These are phyloP conservation scores for Phytophthora multivora DNA, from an alignment of 352 stramenopile species.

Conservation along the genomic window DNA sequence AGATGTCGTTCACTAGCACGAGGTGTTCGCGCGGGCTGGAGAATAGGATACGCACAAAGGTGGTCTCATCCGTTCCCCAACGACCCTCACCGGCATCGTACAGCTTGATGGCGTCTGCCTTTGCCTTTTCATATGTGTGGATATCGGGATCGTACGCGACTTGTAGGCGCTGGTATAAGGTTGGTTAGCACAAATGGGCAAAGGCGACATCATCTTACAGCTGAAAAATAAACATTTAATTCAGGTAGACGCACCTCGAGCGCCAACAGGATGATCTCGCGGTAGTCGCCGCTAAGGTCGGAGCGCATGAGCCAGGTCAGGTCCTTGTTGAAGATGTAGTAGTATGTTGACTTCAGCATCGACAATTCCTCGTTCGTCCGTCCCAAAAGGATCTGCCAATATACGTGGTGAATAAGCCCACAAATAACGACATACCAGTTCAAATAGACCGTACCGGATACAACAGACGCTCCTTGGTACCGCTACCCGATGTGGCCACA, in stretches of 20 bases:
- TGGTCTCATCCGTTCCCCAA: conserved; percentile 76
- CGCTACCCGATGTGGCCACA: conserved; percentile 49
- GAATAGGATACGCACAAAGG: conserved; percentile 67
- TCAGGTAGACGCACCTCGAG: conserved; percentile 50
- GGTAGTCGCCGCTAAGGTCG: conserved; percentile 73
- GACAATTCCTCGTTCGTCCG: conserved; percentile 74
- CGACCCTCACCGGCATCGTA: conserved; percentile 76
- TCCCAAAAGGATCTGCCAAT: conserved; percentile 61
- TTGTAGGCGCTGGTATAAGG: conserved; percentile 31
- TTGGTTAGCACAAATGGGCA: background rate
- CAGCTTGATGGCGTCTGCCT: conserved; percentile 61
- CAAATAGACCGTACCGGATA: conserved; percentile 55
- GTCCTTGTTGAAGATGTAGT: conserved; percentile 78
- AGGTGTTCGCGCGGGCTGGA: conserved; percentile 65
- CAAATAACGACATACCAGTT: background rate
- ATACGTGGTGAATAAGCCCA: background rate
- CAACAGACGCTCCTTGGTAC: conserved; percentile 68
- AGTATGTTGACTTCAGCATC: conserved; percentile 79
- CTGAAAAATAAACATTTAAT: background rate
- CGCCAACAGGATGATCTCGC: conserved; percentile 63
- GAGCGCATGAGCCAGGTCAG: conserved; percentile 65
- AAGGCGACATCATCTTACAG: background rate
- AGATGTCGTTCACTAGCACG: conserved; percentile 62
- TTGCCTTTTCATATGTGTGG: conserved; percentile 62
- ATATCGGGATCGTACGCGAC: conserved; percentile 51